Evolutionary conservation across 768 basidiomycete genomes (phyloP).

Genomic region (Lactifluus rugatus): DNA sequence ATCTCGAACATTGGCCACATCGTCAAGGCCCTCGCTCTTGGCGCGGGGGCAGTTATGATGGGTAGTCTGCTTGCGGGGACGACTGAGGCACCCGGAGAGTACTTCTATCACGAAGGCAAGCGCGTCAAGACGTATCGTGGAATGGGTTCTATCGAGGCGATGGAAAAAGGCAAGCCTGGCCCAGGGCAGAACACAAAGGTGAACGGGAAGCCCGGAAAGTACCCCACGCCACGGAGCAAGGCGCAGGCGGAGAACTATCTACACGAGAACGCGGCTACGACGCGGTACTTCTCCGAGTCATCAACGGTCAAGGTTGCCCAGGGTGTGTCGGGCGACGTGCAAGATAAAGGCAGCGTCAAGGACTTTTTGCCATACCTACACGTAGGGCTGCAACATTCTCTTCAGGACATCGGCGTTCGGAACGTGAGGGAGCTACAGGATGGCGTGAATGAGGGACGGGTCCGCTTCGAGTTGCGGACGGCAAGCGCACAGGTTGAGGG

Average conservation of each 20-base stretch:
- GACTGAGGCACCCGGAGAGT: constrained; percentile 95
- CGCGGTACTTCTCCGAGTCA: constrained; percentile 89
- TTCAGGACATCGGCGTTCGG: constrained; percentile 85
- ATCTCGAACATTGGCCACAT: constrained; percentile 94
- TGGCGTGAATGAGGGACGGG: constrained; percentile 53
- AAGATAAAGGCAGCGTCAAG: constrained; percentile 92
- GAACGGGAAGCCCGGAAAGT: constrained; percentile 29
- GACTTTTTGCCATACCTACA: constrained; percentile 84
- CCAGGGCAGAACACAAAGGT: constrained; percentile 21
- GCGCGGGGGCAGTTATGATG: constrained; percentile 98
- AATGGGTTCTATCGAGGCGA: constrained; percentile 83
- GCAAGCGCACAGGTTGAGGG: constrained; percentile 95
- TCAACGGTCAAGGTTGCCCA: constrained; percentile 94
- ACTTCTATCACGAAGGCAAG: constrained; percentile 98
- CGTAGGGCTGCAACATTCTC: constrained; percentile 80
- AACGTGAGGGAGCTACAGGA: constrained; percentile 56
- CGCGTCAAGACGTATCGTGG: constrained; percentile 98
- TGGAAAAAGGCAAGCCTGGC: constrained; percentile 63
- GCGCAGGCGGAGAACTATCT: constrained; percentile 28
- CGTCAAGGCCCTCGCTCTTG: constrained; percentile 90
- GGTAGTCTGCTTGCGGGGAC: constrained; percentile 93
- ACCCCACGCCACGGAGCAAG: constrained; percentile 35
- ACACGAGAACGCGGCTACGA: constrained; percentile 89
- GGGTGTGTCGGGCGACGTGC: constrained; percentile 92
- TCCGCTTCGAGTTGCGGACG: constrained; percentile 88